Conservation (phyloP, 148 eudicot species). For the Amaranthus hypochondriacus region DNA sequence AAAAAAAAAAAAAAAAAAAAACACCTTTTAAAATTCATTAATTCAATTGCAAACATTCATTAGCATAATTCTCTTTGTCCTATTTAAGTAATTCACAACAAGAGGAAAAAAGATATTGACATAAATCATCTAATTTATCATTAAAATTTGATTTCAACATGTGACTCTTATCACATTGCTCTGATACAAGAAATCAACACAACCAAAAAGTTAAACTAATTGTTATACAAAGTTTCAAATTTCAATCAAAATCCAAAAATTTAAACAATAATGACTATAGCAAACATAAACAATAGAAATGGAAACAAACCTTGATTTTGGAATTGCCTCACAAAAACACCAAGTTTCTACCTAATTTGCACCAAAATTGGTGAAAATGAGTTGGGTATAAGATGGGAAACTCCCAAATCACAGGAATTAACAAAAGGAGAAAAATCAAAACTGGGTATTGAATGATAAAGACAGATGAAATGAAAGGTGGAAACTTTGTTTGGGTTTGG, state of each 20-base stretch:
- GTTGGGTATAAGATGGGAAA: not conserved
- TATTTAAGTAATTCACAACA: not conserved
- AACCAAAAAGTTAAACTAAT: too few species aligned
- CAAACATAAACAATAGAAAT: not conserved
- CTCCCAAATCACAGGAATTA: slow-evolving; percentile 6
- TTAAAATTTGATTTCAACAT: too few species aligned
- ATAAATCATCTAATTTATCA: too few species aligned
- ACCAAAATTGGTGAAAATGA: not conserved
- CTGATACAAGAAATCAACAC: too few species aligned
- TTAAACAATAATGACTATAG: not conserved
- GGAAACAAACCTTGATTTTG: slow-evolving; percentile 11
- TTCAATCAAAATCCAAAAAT: not conserved
- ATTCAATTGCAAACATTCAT: slow-evolving; percentile 1
- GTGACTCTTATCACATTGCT: too few species aligned
- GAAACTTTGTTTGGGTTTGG: slow-evolving; percentile 1
- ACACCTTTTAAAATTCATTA: slow-evolving; percentile 5
- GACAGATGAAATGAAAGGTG: not conserved
- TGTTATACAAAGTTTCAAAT: not conserved
- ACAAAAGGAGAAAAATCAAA: not conserved
- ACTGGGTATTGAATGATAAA: not conserved
- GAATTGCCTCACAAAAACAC: not conserved
- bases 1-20: not conserved
- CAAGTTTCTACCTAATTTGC: slow-evolving; percentile 13
- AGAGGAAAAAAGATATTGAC: too few species aligned
- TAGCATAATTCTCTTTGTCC: not conserved